Evolutionary conservation across 202 grass and related monocot species (phyloP).

Genomic region (Eragrostis tef): DNA sequence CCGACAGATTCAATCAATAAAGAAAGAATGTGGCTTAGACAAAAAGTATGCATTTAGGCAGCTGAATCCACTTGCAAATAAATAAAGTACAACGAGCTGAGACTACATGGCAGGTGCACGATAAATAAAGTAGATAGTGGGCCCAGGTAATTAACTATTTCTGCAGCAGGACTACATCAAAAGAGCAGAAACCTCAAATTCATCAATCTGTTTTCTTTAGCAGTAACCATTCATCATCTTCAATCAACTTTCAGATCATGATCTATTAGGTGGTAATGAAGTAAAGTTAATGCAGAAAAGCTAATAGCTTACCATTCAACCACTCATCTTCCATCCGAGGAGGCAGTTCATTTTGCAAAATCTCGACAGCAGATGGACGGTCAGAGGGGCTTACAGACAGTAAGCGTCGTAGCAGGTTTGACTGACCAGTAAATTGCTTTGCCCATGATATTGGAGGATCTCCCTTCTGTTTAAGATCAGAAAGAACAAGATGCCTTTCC

Average conservation of each 20-base stretch:
- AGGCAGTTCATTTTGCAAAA: slow-evolving; percentile 90
- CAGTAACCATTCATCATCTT: background rate
- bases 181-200: slow-evolving; percentile 15
- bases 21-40: background rate
- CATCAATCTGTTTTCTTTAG: slow-evolving; percentile 5
- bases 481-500: slow-evolving; percentile 93
- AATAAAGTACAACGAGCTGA: background rate
- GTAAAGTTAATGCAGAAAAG: slow-evolving; percentile 24
- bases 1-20: slow-evolving; percentile 12
- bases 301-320: slow-evolving; percentile 77
- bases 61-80: slow-evolving; percentile 23
- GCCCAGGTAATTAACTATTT: slow-evolving; percentile 10
- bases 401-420: slow-evolving; percentile 64
- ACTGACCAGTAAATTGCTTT: slow-evolving; percentile 64
- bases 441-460: slow-evolving; percentile 70
- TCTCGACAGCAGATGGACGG: slow-evolving; percentile 84
- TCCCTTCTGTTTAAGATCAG: slow-evolving; percentile 89
- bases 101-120: slow-evolving; percentile 21
- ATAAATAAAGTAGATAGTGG: slow-evolving; percentile 20
- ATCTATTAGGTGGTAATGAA: slow-evolving; percentile 10
- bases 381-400: slow-evolving; percentile 76
- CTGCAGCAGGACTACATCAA: background rate
- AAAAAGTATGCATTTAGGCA: slow-evolving; percentile 9
- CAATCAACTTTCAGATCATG: slow-evolving; percentile 6
- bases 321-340: slow-evolving; percentile 96